Base-by-base conservation (phyloP, 345 rosid species). In the Hibiscus syriacus region DNA sequence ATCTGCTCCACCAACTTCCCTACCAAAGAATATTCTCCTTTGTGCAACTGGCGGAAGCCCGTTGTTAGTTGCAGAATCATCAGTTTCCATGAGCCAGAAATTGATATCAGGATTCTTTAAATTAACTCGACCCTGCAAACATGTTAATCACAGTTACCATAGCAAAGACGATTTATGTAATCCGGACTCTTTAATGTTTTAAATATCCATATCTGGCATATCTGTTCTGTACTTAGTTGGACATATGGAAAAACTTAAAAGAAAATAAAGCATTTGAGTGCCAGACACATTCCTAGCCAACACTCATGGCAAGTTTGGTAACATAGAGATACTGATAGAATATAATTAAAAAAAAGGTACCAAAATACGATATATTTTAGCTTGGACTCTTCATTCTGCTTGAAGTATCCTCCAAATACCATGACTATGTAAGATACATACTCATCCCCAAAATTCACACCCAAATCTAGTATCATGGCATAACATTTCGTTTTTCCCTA, bases 1-100 rank as follows among this genome's bases (percentile, higher is more conserved):
- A 73, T 91, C 99, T 60, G 98, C 95, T 72, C 81, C 81, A 70
- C 99, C 98, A 73, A 91, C 77, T 80, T 91, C 98, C 68, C 98
- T 82, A 30, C 97, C 95, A 45, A 94, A 94, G 74, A 94, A 91
- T 9, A 91, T 82, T 70, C 95, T 82, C 70, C 81, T 87, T 41
- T 85, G 77, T 0, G 67, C 80, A 55, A 91, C 82, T 36, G 95
- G 99, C 62, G 89, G 99, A 74, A 94, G 92, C 26, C 99, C 99
- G 69, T 89, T 94, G 73, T 76, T 87, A 55, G 68, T 77, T 56
- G 88, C 93, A 74, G 77, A 74, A 64, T 86, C 89, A 83, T 86
- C 95, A 64, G 93, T 89, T 73, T 94, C 96, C 79, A 94, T 85
- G 1, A 94, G 82, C 80, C 92, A 89, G 73, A 91, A 94, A 68